Evolutionary conservation across 2,329 filamentous ascomycete species (phyloP).

Genomic region (Nemania sp.): DNA sequence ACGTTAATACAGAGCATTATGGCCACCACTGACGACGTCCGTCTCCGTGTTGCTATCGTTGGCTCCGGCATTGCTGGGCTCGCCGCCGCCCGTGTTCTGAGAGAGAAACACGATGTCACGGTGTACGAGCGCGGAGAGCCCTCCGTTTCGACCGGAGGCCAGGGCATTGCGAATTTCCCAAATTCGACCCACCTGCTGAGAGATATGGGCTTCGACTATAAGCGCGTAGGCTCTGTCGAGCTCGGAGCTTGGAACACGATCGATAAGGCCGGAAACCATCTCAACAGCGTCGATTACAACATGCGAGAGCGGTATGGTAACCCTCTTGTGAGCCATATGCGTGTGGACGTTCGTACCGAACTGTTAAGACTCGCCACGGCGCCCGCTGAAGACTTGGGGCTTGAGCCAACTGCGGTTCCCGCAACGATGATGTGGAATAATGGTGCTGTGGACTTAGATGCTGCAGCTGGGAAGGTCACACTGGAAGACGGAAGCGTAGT

Average conservation of each 20-base stretch:
- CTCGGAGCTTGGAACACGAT: constrained; percentile 24
- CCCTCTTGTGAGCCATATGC: constrained; percentile 28
- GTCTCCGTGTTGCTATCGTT: constrained; percentile 30
- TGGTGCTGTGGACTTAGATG: constrained; percentile 27
- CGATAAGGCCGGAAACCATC: constrained; percentile 25
- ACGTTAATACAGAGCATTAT: constrained; percentile 7
- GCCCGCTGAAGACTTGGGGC: constrained; percentile 29
- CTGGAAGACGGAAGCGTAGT: constrained; percentile 28
- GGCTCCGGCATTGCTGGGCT: constrained; percentile 33
- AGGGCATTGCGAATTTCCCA: constrained; percentile 31
- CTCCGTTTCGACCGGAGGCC: constrained; percentile 27
- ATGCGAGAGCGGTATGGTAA: constrained; percentile 29
- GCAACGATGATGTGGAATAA: constrained; percentile 27
- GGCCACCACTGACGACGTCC: neutral
- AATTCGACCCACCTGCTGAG: constrained; percentile 31
- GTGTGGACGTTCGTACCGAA: constrained; percentile 31
- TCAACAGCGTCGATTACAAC: constrained; percentile 24
- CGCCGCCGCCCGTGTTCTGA: constrained; percentile 30
- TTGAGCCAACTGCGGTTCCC: constrained; percentile 21
- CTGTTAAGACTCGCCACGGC: constrained; percentile 31
- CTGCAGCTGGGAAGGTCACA: constrained; percentile 28
- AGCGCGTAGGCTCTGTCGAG: constrained; percentile 28
- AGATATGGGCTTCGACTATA: constrained; percentile 27
- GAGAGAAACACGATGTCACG: constrained; percentile 30
- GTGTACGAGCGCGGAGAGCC: constrained; percentile 32